Evolutionary conservation across 768 basidiomycete genomes (phyloP).

Genomic region (Collybiopsis luxurians): DNA sequence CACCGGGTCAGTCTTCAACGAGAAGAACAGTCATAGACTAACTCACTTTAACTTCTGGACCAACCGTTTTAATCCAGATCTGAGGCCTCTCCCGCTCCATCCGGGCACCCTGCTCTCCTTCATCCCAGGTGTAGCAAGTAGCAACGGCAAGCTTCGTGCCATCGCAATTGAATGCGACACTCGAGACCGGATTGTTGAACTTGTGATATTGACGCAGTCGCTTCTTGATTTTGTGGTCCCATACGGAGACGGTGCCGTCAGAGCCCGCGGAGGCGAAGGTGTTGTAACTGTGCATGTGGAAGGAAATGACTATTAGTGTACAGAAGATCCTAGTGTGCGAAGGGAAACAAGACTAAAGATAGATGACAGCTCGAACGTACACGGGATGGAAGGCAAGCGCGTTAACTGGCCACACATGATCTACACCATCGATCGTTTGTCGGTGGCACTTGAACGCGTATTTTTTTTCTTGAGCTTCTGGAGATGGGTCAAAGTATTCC

Average conservation of each 20-base stretch:
- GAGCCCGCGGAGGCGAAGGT: slow-evolving; percentile 97
- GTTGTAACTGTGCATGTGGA: too few species aligned
- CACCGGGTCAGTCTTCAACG: not conserved
- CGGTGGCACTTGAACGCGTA: slow-evolving; percentile 99
- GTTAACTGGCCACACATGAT: slow-evolving; percentile 97
- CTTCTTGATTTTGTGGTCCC: slow-evolving; percentile 98
- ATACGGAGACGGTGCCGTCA: slow-evolving; percentile 90
- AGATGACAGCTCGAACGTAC: slow-evolving; percentile 32
- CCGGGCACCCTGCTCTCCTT: slow-evolving; percentile 64
- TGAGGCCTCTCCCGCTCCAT: slow-evolving; percentile 63
- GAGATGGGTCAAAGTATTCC: slow-evolving; percentile 89
- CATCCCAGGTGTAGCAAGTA: slow-evolving; percentile 88
- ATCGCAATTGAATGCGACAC: slow-evolving; percentile 80
- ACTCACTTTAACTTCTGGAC: slow-evolving; percentile 76
- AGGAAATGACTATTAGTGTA: slow-evolving; percentile 4
- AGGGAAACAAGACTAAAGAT: not conserved
- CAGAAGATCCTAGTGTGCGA: not conserved
- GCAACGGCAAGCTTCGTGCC: slow-evolving; percentile 83
- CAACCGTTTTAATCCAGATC: slow-evolving; percentile 59
- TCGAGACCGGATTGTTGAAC: slow-evolving; percentile 71
- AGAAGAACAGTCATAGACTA: not conserved
- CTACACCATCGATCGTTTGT: slow-evolving; percentile 84
- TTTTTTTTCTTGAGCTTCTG: slow-evolving; percentile 74
- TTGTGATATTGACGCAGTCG: slow-evolving; percentile 88
- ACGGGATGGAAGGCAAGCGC: slow-evolving; percentile 91